These are phyloP conservation scores for Ogataea pignaliae DNA, from an alignment of 805 yeast genomes.

Conservation along the genomic window DNA sequence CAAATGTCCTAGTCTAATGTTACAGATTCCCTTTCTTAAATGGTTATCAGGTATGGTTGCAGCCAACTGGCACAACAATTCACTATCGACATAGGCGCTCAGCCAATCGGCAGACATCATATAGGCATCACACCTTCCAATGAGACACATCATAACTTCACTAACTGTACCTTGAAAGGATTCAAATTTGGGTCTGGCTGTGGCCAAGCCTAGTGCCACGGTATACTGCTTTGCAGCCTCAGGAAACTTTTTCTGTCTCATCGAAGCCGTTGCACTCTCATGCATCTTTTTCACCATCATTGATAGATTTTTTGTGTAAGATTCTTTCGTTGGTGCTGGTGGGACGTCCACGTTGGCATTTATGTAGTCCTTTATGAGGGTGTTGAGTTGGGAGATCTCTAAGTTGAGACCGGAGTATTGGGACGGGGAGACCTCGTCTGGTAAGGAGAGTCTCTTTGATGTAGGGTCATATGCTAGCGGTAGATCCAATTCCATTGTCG, in stretches of 20 bases:
- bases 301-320: conserved; percentile 51
- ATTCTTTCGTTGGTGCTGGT: conserved; percentile 48
- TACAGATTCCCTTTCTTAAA: conserved; percentile 64
- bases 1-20: conserved; percentile 56
- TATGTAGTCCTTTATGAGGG: conserved; percentile 37
- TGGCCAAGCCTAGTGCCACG: conserved; percentile 63
- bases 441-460: conserved; percentile 25
- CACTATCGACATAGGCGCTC: conserved; percentile 67
- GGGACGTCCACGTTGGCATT: conserved; percentile 46
- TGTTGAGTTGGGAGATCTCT: conserved; percentile 33
- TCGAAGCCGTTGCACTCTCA: conserved; percentile 55
- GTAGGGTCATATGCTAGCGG: conserved; percentile 30
- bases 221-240: conserved; percentile 63
- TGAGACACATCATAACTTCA: conserved; percentile 60
- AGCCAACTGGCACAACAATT: conserved; percentile 56
- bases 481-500: conserved; percentile 5
- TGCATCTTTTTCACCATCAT: conserved; percentile 61
- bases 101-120: conserved; percentile 49
- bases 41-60: conserved; percentile 64
- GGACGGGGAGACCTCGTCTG: conserved; percentile 15
- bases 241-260: conserved; percentile 48
- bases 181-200: conserved; percentile 68
- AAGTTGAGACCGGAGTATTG: conserved; percentile 21
- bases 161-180: conserved; percentile 67
- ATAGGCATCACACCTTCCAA: conserved; percentile 68